Base-by-base conservation (phyloP, 192 early-diverging fungal genomes). In the Jimgerdemannia lactiflua region DNA sequence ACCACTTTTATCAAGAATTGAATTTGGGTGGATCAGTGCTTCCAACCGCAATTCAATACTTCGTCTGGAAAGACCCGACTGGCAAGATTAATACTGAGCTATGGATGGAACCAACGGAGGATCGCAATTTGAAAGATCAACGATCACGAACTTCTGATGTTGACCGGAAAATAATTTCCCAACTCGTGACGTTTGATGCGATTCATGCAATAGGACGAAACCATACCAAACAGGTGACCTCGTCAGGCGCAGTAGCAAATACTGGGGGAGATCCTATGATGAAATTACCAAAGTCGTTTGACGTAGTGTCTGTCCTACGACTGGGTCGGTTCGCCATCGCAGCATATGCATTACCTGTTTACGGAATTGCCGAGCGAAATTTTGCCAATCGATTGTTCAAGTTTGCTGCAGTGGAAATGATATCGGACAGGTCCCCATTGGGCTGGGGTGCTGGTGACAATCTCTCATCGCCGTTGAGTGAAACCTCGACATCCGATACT, bases 111-210 rank as follows among this genome's bases (percentile, higher is more conserved):
- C 88, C 88, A 4, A 70, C 78, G 3, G 67, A 80, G 39, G 83
- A 86, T 42, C 39, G 44, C 1, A 19, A 69, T 64, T 72, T 75
- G 4, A 43, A 67, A 11, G 75, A 76, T 42, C 39, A 75, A 29
- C 75, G 74, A 44, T 67, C 71, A 3, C 41, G 65, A n/a, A 80
- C 83, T 4, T 77, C 80, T 17, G 74, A 77, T 9, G 67, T 75
- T 3, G 89, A 90, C 44, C 75, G 76, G 20, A 73, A 77, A 65
- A 42, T 83, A 3, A 67, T 88, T 18, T 87, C 89, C 8, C 84
- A 83, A n/a, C 65, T 90, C 19, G 80, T 84, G 6, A 88, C 89
- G 0, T 90, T 86, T 70, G 89, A 90, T 78, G 78, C 84, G 17
- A 84, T 87, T 8, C 74, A 83, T 74, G 78, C 80, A 9, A 83